phyloP scores from a whole-genome alignment of 106 monocot species.

The Agapanthus africanus region DNA sequence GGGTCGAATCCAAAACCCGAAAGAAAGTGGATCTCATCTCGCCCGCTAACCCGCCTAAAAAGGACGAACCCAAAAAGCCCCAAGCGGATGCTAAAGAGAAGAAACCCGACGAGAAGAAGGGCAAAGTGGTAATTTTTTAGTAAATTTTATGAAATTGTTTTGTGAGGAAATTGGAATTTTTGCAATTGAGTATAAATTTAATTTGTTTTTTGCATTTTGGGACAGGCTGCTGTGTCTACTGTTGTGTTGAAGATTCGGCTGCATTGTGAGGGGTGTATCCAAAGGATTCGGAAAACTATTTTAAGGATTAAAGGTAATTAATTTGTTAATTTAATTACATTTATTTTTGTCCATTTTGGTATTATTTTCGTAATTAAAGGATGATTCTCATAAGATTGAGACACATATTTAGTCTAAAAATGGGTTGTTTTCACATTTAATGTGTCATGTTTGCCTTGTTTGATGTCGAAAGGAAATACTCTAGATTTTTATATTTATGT shows the following conservation, averaged over 20 bases:
- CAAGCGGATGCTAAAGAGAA: constrained; percentile 9
- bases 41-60: constrained; percentile 12
- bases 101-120: constrained; percentile 31
- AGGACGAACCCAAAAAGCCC: constrained; percentile 17
- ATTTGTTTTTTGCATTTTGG: background rate
- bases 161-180: no score
- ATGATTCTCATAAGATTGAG: background rate
- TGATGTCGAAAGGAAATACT: no score
- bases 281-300: constrained; percentile 34
- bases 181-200: background rate
- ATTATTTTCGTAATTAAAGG: background rate
- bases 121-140: background rate
- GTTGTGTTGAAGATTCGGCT: constrained; percentile 61
- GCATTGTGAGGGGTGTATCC: constrained; percentile 79
- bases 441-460: no score
- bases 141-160: no score
- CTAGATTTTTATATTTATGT: no score
- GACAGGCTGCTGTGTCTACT: constrained; percentile 29
- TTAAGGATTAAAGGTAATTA: constrained; percentile 70
- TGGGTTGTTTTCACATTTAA: background rate
- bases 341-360: no score
- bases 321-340: background rate
- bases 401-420: background rate
- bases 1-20: constrained; percentile 46
- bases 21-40: constrained; percentile 79